Evolutionary conservation across 2,329 filamentous ascomycete species (phyloP), one percentile per base, ranked within the genome.

Genomic region (Pseudogymnoascus sp.): DNA sequence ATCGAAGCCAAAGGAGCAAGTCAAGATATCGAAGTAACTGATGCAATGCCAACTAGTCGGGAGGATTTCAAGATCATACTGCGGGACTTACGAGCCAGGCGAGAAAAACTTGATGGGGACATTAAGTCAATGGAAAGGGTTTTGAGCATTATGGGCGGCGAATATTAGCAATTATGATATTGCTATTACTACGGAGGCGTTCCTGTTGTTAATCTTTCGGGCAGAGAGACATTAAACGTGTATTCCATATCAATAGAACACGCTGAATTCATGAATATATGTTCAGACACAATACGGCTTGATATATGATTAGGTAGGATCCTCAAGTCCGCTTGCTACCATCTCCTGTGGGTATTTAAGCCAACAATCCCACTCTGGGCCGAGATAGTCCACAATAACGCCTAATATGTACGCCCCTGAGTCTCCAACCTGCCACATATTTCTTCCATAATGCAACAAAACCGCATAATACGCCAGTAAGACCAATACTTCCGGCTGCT

Each of bases 351-450:
- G 61, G 16, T 10, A 60, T 28, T 60, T 23, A 37, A 62, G 61
- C 61, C 42, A 56, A 16, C 6, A 11, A 23, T 59, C 28, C 61
- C 61, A 62, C n/a, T 40, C 61, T 11, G 40, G 12, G 16, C 61
- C 46, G 36, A 62, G 46, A 62, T 62, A 38, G 10, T 59, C 46
- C 14, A 36, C 42, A 60, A 62, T 36, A 18, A 60, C 14, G n/a
- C 42, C 8, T 31, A 62, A 60, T 31, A 62, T 60, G 3, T n/a
- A 23, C 12, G 31, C 53, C 6, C 56, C 56, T 12, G 69, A 63
- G 23, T 67, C 69, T 11, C 68, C 66, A n/a, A 74, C 66, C 60
- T 71, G 71, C 73, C 73, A 75, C 44, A 73, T 23, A 12, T 64
- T 36, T 36, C 65, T 63, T 14, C 65, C 69, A 25, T 70, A 62